phyloP scores from a whole-genome alignment of 495 filamentous ascomycete genomes.

The Umbilicaria muhlenbergii region DNA sequence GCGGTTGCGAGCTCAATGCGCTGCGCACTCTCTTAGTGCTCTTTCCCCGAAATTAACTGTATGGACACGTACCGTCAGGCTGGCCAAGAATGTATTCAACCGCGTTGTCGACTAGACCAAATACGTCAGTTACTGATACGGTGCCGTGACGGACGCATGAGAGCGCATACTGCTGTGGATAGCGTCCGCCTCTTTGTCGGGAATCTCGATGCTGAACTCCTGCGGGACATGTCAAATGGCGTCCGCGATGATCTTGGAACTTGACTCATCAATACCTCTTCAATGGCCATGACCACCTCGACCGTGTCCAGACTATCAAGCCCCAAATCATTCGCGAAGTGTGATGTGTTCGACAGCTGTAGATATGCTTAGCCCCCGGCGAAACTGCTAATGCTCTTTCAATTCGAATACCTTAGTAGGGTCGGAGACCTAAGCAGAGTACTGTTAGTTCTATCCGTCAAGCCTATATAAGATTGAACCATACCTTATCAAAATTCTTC shows the following conservation, averaged over 20 bases:
- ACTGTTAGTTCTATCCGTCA: conserved; percentile 13
- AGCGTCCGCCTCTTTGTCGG: conserved; percentile 93
- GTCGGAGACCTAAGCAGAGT: conserved; percentile 47
- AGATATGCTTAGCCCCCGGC: neutral
- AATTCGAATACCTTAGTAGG: conserved; percentile 44
- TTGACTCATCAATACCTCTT: conserved; percentile 57
- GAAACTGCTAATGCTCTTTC: neutral
- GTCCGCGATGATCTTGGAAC: neutral
- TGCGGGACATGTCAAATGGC: conserved; percentile 24
- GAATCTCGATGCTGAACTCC: conserved; percentile 99
- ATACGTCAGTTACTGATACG: conserved; percentile 14
- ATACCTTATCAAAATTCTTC: conserved; percentile 93
- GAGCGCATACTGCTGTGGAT: conserved; percentile 84
- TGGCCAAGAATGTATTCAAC: conserved; percentile 90
- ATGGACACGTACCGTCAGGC: conserved; percentile 52
- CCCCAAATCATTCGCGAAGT: conserved; percentile 93
- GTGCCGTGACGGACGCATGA: conserved; percentile 3
- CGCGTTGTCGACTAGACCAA: conserved; percentile 68
- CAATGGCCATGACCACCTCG: conserved; percentile 99
- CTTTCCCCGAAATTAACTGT: neutral
- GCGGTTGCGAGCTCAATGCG: too few species aligned
- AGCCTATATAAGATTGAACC: conserved; percentile 14
- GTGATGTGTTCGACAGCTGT: conserved; percentile 64
- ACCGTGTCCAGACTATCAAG: conserved; percentile 95
- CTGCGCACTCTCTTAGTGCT: too few species aligned